Evolutionary conservation across 2,329 filamentous ascomycete genomes (phyloP).

Genomic region (Raffaelea arxii): DNA sequence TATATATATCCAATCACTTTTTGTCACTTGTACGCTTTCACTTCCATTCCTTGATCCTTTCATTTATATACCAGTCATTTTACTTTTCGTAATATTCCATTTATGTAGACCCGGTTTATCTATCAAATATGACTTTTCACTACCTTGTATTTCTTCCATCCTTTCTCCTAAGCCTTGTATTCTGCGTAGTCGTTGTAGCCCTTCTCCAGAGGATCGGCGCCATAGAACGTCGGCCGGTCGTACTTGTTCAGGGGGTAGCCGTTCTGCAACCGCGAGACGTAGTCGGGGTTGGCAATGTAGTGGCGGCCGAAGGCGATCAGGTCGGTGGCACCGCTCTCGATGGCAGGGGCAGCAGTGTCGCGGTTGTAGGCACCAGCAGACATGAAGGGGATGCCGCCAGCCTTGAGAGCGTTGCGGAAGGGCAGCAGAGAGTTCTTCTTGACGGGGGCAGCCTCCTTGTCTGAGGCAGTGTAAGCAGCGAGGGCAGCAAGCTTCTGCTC

Average conservation of each 20-base stretch:
- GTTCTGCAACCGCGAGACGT: constrained; percentile 28
- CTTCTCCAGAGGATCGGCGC: constrained; percentile 19
- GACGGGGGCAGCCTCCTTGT: background rate
- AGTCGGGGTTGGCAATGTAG: constrained; percentile 35
- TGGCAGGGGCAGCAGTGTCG: constrained; percentile 17
- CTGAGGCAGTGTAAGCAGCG: constrained; percentile 38
- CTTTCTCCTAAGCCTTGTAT: constrained; percentile 6
- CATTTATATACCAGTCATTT: no score
- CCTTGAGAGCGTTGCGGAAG: constrained; percentile 28
- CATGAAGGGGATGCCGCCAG: constrained; percentile 30
- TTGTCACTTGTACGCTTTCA: no score
- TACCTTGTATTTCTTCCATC: background rate
- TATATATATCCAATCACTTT: no score
- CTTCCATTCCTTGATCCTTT: no score
- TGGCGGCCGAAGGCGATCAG: constrained; percentile 29
- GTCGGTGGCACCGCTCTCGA: constrained; percentile 15
- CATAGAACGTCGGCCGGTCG: constrained; percentile 29
- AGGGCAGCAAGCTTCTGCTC: constrained; percentile 26
- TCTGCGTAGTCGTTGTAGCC: constrained; percentile 30
- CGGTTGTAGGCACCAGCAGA: constrained; percentile 19
- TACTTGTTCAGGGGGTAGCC: constrained; percentile 26
- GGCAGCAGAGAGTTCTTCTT: constrained; percentile 10
- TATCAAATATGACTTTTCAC: no score
- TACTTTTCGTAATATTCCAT: no score
- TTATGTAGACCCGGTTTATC: no score